Percentiles rank a stretch among this genome's conserved stretches.
These are phyloP conservation scores for Rhodotorula taiwanensis DNA, from an alignment of 768 basidiomycete genomes.

Conservation along the genomic window DNA sequence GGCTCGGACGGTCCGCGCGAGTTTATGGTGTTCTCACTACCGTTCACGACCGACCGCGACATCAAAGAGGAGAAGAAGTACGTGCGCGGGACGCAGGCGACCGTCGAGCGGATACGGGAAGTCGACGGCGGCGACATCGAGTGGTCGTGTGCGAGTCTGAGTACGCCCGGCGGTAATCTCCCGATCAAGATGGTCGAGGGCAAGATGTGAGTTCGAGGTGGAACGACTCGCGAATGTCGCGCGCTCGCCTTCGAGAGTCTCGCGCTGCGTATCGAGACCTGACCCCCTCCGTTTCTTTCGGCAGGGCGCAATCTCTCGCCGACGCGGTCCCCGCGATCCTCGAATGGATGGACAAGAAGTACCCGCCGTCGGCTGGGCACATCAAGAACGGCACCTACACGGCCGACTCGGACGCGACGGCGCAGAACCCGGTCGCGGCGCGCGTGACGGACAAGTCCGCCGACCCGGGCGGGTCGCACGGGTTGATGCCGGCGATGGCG, in stretches of 20 bases:
- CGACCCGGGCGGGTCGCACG: slow-evolving; percentile 26
- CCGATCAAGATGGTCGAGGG: slow-evolving; percentile 24
- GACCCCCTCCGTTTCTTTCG: too few relatives aligned
- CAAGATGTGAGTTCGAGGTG: slow-evolving; percentile 32
- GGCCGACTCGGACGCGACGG: slow-evolving; percentile 1
- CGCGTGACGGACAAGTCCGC: slow-evolving; percentile 3
- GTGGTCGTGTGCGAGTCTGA: slow-evolving; percentile 31
- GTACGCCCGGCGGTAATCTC: slow-evolving; percentile 32
- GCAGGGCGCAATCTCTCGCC: slow-evolving; percentile 25
- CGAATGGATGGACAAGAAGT: slow-evolving; percentile 12
- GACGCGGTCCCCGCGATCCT: slow-evolving; percentile 23
- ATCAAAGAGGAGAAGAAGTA: slow-evolving; percentile 24
- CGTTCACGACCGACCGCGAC: slow-evolving; percentile 8
- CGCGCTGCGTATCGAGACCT: too few relatives aligned
- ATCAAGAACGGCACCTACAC: slow-evolving; percentile 10
- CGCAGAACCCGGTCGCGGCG: slow-evolving; percentile 8
- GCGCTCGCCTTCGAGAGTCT: too few relatives aligned
- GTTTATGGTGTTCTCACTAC: slow-evolving; percentile 28
- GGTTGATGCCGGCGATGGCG: slow-evolving; percentile 8
- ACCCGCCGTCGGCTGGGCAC: slow-evolving; percentile 11
- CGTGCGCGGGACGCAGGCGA: slow-evolving; percentile 19
- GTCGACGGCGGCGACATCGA: slow-evolving; percentile 20
- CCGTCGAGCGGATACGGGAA: slow-evolving; percentile 22
- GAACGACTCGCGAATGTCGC: too few relatives aligned
- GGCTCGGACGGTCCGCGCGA: neutral